Conservation (phyloP, 2,329 filamentous ascomycete species). For the Trichoderma sp. region DNA sequence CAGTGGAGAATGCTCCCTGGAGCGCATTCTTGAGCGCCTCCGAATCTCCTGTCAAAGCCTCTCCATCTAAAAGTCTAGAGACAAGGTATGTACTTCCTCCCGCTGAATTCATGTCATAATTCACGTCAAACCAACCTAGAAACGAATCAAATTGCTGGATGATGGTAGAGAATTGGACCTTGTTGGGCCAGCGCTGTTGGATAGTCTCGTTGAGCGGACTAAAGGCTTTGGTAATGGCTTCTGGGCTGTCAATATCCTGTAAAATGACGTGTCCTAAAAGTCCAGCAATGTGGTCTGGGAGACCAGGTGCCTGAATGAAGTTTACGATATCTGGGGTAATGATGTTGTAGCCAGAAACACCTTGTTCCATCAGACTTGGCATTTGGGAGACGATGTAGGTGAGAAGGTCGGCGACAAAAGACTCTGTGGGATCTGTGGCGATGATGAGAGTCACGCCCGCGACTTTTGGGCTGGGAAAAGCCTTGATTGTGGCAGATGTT, state of each 20-base stretch:
- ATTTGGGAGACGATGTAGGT: slow-evolving; percentile 51
- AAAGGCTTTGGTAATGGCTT: slow-evolving; percentile 38
- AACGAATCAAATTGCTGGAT: slow-evolving; percentile 41
- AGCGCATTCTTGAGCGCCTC: slow-evolving; percentile 45
- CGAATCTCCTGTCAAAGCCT: slow-evolving; percentile 42
- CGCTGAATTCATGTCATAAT: slow-evolving; percentile 43
- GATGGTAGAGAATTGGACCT: slow-evolving; percentile 31
- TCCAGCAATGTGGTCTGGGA: slow-evolving; percentile 42
- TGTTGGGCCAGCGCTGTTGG: slow-evolving; percentile 43
- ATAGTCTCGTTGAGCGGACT: slow-evolving; percentile 45
- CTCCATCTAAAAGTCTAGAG: slow-evolving; percentile 50
- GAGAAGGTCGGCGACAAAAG: slow-evolving; percentile 52
- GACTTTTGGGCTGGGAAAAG: slow-evolving; percentile 50
- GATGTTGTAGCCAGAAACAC: slow-evolving; percentile 54
- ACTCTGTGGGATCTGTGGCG: slow-evolving; percentile 37
- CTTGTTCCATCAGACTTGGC: slow-evolving; percentile 53
- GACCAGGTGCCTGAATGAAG: slow-evolving; percentile 41
- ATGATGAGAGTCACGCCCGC: slow-evolving; percentile 34
- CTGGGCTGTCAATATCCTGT: slow-evolving; percentile 41
- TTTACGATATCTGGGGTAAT: slow-evolving; percentile 45
- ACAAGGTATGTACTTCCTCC: slow-evolving; percentile 45
- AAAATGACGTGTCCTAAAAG: slow-evolving; percentile 43
- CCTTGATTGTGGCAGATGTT: slow-evolving; percentile 59
- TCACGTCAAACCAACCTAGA: slow-evolving; percentile 43
- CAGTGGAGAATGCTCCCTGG: slow-evolving; percentile 40